Base-by-base conservation (phyloP, 129 eudicot species). In the Flaveria linearis region DNA sequence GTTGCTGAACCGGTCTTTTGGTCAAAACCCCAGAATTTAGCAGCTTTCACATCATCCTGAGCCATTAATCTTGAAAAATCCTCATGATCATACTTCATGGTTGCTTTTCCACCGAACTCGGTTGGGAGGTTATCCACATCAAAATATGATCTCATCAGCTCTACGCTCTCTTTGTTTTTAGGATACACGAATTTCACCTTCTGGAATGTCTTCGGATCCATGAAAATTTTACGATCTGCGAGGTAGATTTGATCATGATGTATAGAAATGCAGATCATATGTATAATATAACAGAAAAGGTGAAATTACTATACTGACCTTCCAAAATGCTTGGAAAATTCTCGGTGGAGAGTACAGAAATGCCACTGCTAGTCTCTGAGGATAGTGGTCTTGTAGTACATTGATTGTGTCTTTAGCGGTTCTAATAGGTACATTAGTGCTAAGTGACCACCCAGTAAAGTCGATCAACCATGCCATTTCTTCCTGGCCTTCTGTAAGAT, bases 391-490 rank as follows among this genome's bases (percentile, higher is more conserved):
- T 86, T 90, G 98, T 28, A 93, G 77, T 68, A 90, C 80, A 77
- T 85, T 68, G 72, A 81, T 87, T 77, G 90, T 93, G 50, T 93
- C 98, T 80, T 94, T 85, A 62, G 92, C 87, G 15, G 90, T 88
- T 83, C 78, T 86, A 41, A 93, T 82, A 4, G 97, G 88, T 61
- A 90, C 78, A 26, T 84, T 88, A 16, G 95, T 90, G 66, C 78
- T 93, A 39, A 93, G 51, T 23, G 98, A 83, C 90, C 93, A 90
- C n/a, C 97, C 98, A 0, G 81, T 90, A 76, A 86, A 90, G 77
- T 93, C 96, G 58, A 93, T 85, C 79, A 93, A 76, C 98, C 98
- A 93, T 6, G 92, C 83, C 98, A 93, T 93, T 66, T 90, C 88
- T 80, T 88, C 98, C 78, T 90, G 98, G 49, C 95, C 97, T 76